phyloP scores from a whole-genome alignment of 495 filamentous ascomycete species.

The Hypoxylon subgilvum region DNA sequence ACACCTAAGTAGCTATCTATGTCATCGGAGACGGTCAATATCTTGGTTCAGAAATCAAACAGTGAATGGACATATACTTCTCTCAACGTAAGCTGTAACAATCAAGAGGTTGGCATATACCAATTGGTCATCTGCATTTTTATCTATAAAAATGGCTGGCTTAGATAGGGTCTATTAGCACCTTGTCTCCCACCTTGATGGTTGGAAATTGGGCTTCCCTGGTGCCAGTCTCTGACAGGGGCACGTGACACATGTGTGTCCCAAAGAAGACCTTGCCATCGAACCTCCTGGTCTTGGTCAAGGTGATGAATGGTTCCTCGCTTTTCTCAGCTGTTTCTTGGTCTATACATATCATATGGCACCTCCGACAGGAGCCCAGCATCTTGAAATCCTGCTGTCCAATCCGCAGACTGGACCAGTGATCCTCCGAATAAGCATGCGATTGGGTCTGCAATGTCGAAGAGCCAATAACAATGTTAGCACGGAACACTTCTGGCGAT shows the following conservation, averaged over 20 bases:
- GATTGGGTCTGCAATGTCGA: slow-evolving; percentile 10
- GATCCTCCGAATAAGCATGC: slow-evolving; percentile 59
- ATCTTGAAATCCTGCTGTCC: slow-evolving; percentile 66
- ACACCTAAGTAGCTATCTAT: no score
- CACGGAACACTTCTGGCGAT: slow-evolving; percentile 73
- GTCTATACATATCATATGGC: slow-evolving; percentile 95
- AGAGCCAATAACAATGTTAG: slow-evolving; percentile 76
- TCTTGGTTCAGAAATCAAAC: no score
- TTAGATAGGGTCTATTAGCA: slow-evolving; percentile 42
- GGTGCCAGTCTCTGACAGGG: slow-evolving; percentile 22
- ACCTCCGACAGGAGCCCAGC: slow-evolving; percentile 82
- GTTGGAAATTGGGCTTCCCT: slow-evolving; percentile 54
- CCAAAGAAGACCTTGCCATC: slow-evolving; percentile 88
- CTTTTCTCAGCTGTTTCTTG: slow-evolving; percentile 78
- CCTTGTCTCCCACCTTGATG: slow-evolving; percentile 64
- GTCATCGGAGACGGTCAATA: no score
- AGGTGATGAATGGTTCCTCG: slow-evolving; percentile 85
- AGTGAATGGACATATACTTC: no score
- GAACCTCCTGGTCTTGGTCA: slow-evolving; percentile 82
- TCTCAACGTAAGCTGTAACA: no score
- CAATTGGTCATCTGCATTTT: background rate
- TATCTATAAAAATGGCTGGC: no score
- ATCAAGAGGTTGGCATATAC: no score
- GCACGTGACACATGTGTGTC: slow-evolving; percentile 69
- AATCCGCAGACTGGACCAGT: slow-evolving; percentile 59